Conservation (phyloP, 257 asterid species). For the Capsicum pubescens region DNA sequence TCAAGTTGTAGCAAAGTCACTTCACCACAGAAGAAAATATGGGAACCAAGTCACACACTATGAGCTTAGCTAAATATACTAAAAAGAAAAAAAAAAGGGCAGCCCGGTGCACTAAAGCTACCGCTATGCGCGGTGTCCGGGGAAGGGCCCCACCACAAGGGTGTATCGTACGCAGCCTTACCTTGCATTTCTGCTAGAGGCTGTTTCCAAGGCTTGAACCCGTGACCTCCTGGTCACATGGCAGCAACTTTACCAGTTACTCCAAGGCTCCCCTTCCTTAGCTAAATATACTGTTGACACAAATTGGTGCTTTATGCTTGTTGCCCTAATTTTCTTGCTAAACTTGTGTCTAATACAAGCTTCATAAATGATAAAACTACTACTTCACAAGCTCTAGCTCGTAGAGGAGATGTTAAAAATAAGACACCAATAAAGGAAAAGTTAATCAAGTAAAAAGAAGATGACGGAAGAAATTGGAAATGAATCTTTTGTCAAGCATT, state of each 20-base stretch:
- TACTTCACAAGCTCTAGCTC: constrained; percentile 12
- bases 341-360: constrained; percentile 11
- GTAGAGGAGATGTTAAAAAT: neutral
- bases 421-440: constrained; percentile 3
- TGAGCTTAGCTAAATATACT: neutral
- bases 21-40: constrained; percentile 14
- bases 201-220: too few species aligned
- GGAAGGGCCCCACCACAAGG: too few species aligned
- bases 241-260: too few species aligned
- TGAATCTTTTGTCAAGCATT: constrained; percentile 15
- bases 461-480: neutral
- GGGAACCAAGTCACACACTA: constrained; percentile 1
- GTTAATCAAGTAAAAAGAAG: constrained; percentile 5
- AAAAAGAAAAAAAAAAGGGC: too few species aligned
- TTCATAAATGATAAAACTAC: constrained; percentile 24
- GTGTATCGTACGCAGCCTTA: too few species aligned
- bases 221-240: too few species aligned
- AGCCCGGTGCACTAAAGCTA: too few species aligned
- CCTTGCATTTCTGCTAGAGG: too few species aligned
- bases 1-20: constrained; percentile 23
- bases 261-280: neutral
- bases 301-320: constrained; percentile 24
- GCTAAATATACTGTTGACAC: constrained; percentile 3
- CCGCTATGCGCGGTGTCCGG: too few species aligned
- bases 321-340: neutral